Conservation (phyloP, 768 basidiomycete species). For the Punctularia strigosozonata region DNA sequence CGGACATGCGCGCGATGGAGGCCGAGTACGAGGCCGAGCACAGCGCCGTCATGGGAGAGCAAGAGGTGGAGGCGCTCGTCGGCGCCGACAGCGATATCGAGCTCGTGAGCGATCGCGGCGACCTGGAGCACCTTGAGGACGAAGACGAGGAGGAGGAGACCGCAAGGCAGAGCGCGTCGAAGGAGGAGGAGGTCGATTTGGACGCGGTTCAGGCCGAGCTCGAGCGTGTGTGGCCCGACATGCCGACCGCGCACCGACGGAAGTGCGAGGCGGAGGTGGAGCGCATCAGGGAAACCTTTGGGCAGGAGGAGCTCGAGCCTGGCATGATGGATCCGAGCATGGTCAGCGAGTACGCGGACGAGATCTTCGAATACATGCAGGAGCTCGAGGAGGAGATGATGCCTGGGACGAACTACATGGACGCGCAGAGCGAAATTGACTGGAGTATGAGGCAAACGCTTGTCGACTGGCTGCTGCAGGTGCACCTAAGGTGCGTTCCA, state of each 20-base stretch:
- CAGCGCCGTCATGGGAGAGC: conserved; percentile 31
- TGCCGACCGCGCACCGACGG: conserved; percentile 47
- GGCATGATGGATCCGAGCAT: conserved; percentile 81
- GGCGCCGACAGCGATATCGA: conserved; percentile 29
- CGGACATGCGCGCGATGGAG: too few species aligned
- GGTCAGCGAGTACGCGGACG: conserved; percentile 98
- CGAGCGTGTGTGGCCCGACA: conserved; percentile 62
- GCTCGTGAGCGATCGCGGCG: conserved; percentile 42
- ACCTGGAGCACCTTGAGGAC: conserved; percentile 25
- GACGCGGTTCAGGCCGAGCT: too few species aligned
- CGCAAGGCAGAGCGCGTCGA: conserved; percentile 15
- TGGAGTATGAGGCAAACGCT: conserved; percentile 95
- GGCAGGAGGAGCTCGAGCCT: conserved; percentile 67
- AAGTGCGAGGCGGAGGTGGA: conserved; percentile 53
- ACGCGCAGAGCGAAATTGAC: conserved; percentile 80
- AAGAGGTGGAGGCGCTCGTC: conserved; percentile 57
- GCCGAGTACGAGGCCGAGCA: conserved; percentile 34
- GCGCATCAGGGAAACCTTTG: conserved; percentile 47
- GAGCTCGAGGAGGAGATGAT: conserved; percentile 84
- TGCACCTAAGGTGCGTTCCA: conserved; percentile 90
- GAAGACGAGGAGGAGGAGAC: conserved; percentile 30
- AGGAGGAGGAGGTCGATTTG: conserved; percentile 11
- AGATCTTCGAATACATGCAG: conserved; percentile 94
- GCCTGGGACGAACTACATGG: conserved; percentile 92
- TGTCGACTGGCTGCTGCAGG: conserved; percentile 96